phyloP scores from a whole-genome alignment of 768 basidiomycete genomes.

The Trametes cubensis region DNA sequence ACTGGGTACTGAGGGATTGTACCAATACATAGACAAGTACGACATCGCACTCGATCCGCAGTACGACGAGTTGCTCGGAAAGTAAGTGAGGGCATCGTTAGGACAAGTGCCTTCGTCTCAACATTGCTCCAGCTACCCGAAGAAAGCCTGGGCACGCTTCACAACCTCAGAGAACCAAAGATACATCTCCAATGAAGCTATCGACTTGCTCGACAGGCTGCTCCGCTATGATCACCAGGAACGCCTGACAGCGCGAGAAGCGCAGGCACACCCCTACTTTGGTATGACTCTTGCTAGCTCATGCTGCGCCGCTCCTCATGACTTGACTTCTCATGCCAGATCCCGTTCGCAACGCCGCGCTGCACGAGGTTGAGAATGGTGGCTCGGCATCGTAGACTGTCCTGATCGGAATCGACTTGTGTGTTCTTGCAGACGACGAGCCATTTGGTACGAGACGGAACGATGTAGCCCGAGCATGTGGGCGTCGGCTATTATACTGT shows the following conservation, averaged over 20 bases:
- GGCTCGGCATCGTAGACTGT: conserved; percentile 42
- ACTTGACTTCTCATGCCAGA: conserved; percentile 45
- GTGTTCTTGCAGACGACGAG: conserved; percentile 9
- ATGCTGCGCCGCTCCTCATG: conserved; percentile 20
- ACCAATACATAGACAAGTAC: conserved; percentile 92
- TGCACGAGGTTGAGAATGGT: conserved; percentile 67
- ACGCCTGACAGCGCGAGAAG: conserved; percentile 91
- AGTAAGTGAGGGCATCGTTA: conserved; percentile 44
- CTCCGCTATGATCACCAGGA: conserved; percentile 98
- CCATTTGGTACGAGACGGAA: conserved; percentile 13
- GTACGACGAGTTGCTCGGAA: conserved; percentile 92
- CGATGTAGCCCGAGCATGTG: conserved; percentile 19
- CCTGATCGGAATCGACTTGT: not conserved
- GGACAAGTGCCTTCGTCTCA: conserved; percentile 6
- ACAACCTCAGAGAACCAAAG: conserved; percentile 95
- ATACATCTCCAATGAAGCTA: conserved; percentile 95
- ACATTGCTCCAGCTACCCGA: conserved; percentile 64
- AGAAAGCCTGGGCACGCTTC: conserved; percentile 95
- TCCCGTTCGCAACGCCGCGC: conserved; percentile 61
- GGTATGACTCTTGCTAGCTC: conserved; percentile 47
- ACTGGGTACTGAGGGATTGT: conserved; percentile 93
- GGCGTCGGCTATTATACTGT: conserved; percentile 11
- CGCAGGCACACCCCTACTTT: conserved; percentile 92
- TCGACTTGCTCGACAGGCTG: conserved; percentile 94
- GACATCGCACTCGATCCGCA: conserved; percentile 94